These are phyloP conservation scores for Heliamphora exappendiculata DNA, from an alignment of 148 eudicot genomes.

Conservation along the genomic window DNA sequence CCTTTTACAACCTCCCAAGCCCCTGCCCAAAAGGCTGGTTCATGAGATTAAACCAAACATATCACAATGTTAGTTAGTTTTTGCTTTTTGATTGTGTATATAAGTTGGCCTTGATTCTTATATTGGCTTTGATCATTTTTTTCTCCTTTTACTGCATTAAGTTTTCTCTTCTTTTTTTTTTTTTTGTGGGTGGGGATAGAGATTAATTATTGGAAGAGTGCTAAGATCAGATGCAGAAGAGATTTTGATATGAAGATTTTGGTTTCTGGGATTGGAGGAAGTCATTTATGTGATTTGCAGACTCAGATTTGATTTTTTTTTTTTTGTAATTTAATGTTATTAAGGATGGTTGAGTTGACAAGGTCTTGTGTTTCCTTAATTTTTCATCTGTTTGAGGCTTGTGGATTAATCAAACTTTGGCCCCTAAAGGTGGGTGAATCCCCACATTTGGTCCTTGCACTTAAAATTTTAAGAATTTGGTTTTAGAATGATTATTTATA, in stretches of 20 bases:
- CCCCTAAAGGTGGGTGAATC: too few relatives aligned
- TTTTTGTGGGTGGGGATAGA: neutral
- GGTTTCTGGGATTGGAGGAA: neutral
- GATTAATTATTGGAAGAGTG: neutral
- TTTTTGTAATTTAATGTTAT: neutral
- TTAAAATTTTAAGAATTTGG: too few relatives aligned
- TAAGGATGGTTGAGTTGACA: too few relatives aligned
- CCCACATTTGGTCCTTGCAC: too few relatives aligned
- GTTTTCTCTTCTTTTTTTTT: neutral
- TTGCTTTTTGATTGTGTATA: neutral
- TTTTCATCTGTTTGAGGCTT: neutral
- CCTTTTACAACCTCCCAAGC: conserved; percentile 18
- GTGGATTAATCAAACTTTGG: too few relatives aligned
- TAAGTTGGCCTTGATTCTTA: neutral
- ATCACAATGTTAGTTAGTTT: neutral
- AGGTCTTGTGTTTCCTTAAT: neutral
- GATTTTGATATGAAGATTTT: neutral
- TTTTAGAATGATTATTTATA: too few relatives aligned
- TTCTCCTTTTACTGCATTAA: neutral
- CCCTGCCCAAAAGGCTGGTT: conserved; percentile 15
- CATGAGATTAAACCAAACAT: neutral
- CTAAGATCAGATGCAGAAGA: neutral
- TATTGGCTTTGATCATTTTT: conserved; percentile 1
- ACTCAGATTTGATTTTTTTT: neutral
- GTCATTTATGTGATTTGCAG: neutral